A percentile compares a stretch with the other conserved stretches of the same genome.
phyloP scores from a whole-genome alignment of 23 red algal genomes.

The Pyropia yezoensis region DNA sequence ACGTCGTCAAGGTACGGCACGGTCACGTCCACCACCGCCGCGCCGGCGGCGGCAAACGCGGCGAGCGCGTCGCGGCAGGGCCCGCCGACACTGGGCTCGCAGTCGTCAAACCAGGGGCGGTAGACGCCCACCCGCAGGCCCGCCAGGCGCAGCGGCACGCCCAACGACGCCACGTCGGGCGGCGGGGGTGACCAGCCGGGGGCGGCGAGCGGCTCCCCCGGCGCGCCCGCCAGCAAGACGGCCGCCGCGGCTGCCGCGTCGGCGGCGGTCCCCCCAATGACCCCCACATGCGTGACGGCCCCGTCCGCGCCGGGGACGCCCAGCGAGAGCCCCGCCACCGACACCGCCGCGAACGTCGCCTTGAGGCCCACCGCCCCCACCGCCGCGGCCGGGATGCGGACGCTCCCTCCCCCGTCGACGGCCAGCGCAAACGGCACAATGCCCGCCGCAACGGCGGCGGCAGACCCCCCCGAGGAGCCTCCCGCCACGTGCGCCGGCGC shows the following conservation, averaged over 20 bases:
- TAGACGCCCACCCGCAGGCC: conserved; percentile 7
- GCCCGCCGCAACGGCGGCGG: conserved; percentile 48
- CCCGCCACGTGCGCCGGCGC: conserved; percentile 22
- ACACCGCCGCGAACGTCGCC: conserved; percentile 37
- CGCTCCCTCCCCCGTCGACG: conserved; percentile 53
- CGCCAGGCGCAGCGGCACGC: not conserved
- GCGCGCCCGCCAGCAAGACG: conserved; percentile 6
- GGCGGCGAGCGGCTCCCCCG: not conserved
- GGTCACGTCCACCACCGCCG: not conserved
- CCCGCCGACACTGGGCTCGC: not conserved
- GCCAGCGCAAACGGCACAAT: conserved; percentile 43
- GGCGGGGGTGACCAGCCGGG: not conserved
- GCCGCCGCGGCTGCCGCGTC: conserved; percentile 1
- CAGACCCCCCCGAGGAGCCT: conserved; percentile 62
- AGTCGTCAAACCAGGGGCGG: not conserved
- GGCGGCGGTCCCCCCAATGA: conserved; percentile 3
- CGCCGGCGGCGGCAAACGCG: not conserved
- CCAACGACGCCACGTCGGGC: not conserved
- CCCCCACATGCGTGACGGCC: conserved; percentile 13
- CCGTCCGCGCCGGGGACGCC: not conserved
- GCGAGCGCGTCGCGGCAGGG: not conserved
- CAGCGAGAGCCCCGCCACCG: not conserved
- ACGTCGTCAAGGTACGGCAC: not conserved
- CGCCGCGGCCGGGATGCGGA: conserved; percentile 60
- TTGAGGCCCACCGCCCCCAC: conserved; percentile 53